These are phyloP conservation scores for Plasmodium coatneyi DNA, from an alignment of 169 alveolate genomes.

Conservation along the genomic window DNA sequence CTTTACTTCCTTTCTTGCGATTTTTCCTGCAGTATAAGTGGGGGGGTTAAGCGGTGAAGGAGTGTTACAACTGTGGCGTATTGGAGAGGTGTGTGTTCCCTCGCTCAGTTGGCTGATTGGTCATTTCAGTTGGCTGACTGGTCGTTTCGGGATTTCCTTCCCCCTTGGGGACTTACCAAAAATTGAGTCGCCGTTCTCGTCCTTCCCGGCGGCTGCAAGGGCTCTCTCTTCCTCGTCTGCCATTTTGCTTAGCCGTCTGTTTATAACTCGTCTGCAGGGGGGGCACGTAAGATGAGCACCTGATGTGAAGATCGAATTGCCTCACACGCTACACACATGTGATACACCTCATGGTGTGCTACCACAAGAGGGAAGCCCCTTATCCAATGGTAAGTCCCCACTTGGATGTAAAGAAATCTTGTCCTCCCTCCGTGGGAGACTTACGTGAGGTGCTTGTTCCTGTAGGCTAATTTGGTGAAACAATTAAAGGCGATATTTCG, in stretches of 20 bases:
- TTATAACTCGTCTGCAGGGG: conserved; percentile 8
- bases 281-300: not conserved
- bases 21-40: conserved; percentile 23
- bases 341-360: not conserved
- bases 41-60: no score
- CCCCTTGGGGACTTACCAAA: conserved; percentile 1
- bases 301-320: not conserved
- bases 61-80: no score
- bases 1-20: conserved; percentile 35
- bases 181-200: conserved; percentile 53
- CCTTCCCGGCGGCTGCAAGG: conserved; percentile 61
- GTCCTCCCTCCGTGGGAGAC: not conserved
- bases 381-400: not conserved
- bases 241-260: conserved; percentile 16
- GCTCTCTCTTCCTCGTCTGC: conserved; percentile 65
- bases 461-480: conserved; percentile 9
- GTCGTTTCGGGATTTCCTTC: not conserved
- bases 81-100: no score
- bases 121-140: not conserved
- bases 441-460: conserved; percentile 41
- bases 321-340: not conserved
- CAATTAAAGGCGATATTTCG: conserved; percentile 17
- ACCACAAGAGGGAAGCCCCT: not conserved
- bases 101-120: not conserved
- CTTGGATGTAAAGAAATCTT: not conserved